Conservation (phyloP, 1,139 yeast genomes). For the Wickerhamomyces sp. region DNA sequence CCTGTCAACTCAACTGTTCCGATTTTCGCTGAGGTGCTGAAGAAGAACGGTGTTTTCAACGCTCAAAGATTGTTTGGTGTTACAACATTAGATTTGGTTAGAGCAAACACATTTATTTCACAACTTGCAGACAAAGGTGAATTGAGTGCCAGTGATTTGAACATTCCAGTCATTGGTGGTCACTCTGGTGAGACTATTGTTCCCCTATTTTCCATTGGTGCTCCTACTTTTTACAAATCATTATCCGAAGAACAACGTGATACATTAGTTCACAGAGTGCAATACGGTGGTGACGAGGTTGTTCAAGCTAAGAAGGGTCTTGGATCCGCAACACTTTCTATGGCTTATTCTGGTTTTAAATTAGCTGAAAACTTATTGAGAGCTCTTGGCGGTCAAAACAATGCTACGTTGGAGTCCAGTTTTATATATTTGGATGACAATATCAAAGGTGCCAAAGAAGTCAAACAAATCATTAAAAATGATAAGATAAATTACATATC, state of each 20-base stretch:
- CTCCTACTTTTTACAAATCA: conserved; percentile 47
- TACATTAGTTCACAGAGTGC: conserved; percentile 79
- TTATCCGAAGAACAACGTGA: conserved; percentile 53
- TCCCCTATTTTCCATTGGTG: conserved; percentile 67
- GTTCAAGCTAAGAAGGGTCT: conserved; percentile 93
- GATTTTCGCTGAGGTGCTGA: conserved; percentile 80
- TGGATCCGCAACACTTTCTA: conserved; percentile 91
- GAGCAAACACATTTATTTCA: conserved; percentile 80
- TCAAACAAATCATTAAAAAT: conserved; percentile 29
- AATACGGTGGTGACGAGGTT: conserved; percentile 96
- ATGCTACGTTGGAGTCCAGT: conserved; percentile 42
- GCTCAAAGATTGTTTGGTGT: conserved; percentile 86
- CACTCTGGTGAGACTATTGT: conserved; percentile 96
- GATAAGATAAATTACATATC: conserved; percentile 55
- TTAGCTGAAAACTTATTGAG: conserved; percentile 59
- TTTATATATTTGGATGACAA: conserved; percentile 38
- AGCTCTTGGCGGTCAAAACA: conserved; percentile 47
- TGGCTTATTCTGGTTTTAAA: conserved; percentile 95
- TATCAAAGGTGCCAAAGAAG: conserved; percentile 35
- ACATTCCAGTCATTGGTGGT: conserved; percentile 89
- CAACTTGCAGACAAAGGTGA: conserved; percentile 37
- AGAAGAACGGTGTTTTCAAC: conserved; percentile 68
- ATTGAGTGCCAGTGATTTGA: conserved; percentile 48
- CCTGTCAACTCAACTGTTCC: conserved; percentile 97
- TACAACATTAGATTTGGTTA: conserved; percentile 84